Evolutionary conservation across 306 rosid genomes (phyloP), one percentile per base, ranked within the genome.

Genomic region (Geum urbanum): DNA sequence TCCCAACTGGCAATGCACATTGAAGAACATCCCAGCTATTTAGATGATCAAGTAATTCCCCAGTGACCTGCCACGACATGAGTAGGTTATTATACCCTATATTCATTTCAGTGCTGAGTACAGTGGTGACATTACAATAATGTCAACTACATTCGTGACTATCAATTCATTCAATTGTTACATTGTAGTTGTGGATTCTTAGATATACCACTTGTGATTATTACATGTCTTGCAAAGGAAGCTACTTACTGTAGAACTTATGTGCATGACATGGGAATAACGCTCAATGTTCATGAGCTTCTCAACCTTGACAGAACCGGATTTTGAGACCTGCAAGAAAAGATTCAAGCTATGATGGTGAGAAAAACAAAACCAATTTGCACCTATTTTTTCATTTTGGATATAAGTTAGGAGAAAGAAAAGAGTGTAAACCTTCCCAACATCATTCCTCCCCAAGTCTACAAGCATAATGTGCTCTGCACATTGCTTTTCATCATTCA

Each of bases 251-350:
- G 99, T 94, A 15, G 99, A 94, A 77, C 99, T 94, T 57, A 94
- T 86, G 79, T 94, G 99, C 99, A 94, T 94, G 52, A 94, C 99
- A 80, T 94, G 99, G 78, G 99, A 94, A 83, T 88, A 94, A 37
- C 92, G 91, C 85, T 94, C 99, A 22, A 94, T 74, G 61, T 91
- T 87, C 99, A 88, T 94, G 47, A 91, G 86, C 81, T 86, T 83
- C 79, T 94, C 97, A 74, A 91, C 97, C 70, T 79, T 81, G 14
- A 94, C 97, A 44, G 99, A 94, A 48, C 96, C 99, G 12, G 90
- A 85, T 84, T 83, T 94, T 10, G 95, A 91, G 70, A 94, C 99
- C 98, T 94, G 87, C 85, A 74, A 15, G 56, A 71, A 56, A 56
- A 67, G 72, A 52, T 51, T 32, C 55, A 10, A 19, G 41, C 79